Percentiles rank a stretch among this genome's conserved stretches.
Conservation (phyloP, 2,329 filamentous ascomycete species). For the Rutstroemia sydowiana region DNA sequence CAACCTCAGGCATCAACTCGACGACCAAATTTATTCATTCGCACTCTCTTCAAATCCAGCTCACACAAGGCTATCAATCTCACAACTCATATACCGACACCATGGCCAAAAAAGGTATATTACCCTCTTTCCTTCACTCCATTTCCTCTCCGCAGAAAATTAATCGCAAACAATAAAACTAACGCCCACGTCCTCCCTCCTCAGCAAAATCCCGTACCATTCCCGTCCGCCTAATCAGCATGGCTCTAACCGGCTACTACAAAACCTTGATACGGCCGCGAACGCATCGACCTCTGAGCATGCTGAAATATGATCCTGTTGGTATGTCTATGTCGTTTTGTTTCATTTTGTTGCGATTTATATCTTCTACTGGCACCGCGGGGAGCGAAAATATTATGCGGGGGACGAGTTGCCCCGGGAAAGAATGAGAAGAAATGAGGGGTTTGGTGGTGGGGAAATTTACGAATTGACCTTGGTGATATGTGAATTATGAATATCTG, state of each 20-base stretch:
- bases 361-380: no score
- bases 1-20: not conserved
- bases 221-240: slow-evolving; percentile 88
- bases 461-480: no score
- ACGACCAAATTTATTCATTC: not conserved
- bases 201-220: slow-evolving; percentile 76
- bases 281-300: slow-evolving; percentile 75
- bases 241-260: slow-evolving; percentile 98
- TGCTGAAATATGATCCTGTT: slow-evolving; percentile 98
- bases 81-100: not conserved
- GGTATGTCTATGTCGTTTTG: slow-evolving; percentile 42
- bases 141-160: not conserved
- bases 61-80: not conserved
- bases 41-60: not conserved
- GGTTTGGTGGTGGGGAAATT: no score
- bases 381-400: no score
- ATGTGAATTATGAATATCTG: no score
- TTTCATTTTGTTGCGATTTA: not conserved
- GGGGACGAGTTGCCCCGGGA: no score
- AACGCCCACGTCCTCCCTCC: not conserved
- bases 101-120: slow-evolving; percentile 1
- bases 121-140: not conserved
- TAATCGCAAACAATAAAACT: not conserved
- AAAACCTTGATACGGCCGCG: slow-evolving; percentile 83
- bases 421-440: no score